Conservation (phyloP, 768 basidiomycete genomes). For the Mycena rosella region DNA sequence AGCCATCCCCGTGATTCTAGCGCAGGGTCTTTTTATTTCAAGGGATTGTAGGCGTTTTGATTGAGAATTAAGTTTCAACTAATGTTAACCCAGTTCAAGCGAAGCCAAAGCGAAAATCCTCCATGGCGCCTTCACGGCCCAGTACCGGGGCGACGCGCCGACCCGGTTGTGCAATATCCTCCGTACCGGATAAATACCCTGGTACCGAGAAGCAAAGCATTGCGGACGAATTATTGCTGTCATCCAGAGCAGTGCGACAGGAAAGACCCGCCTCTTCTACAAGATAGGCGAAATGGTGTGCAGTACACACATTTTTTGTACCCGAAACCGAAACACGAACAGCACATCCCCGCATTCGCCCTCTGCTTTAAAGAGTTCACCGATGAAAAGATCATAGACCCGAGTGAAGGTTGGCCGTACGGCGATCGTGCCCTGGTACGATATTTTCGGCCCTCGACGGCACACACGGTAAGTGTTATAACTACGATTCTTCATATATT, state of each 20-base stretch:
- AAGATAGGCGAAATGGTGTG: not conserved
- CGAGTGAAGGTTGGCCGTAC: slow-evolving; percentile 10
- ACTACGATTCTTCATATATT: not conserved
- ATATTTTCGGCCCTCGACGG: not conserved
- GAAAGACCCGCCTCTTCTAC: slow-evolving; percentile 2
- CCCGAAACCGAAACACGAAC: not conserved
- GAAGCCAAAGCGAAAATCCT: not conserved
- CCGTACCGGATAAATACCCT: not conserved
- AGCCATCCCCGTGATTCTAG: not conserved
- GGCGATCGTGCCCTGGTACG: not conserved
- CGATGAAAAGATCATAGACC: not conserved
- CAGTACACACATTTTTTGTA: not conserved
- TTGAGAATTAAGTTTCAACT: not conserved
- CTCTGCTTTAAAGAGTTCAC: not conserved
- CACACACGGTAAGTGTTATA: slow-evolving; percentile 2
- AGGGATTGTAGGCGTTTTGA: not conserved
- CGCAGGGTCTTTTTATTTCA: not conserved
- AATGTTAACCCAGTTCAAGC: not conserved
- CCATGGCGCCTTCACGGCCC: not conserved
- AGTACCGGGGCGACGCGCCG: not conserved
- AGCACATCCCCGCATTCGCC: slow-evolving; percentile 6
- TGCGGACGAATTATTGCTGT: slow-evolving; percentile 1
- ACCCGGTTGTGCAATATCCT: not conserved
- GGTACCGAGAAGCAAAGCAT: not conserved
- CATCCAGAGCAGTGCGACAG: slow-evolving; percentile 1